Percentiles rank a stretch among this genome's conserved stretches.
phyloP scores from a whole-genome alignment of 2,329 filamentous ascomycete species.

The Calonectria fujianensis region DNA sequence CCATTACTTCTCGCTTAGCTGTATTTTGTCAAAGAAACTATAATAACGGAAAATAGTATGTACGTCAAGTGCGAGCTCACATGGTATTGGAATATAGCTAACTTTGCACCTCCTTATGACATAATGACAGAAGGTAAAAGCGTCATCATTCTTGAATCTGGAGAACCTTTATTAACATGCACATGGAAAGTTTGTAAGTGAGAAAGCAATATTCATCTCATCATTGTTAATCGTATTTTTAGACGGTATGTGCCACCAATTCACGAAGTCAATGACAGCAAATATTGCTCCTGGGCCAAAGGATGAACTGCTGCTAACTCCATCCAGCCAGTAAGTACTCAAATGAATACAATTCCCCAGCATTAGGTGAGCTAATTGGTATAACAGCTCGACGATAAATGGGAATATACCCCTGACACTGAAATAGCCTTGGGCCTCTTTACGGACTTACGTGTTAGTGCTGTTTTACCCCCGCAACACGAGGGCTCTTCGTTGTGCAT shows the following conservation, averaged over 20 bases:
- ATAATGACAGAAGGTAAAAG: not conserved
- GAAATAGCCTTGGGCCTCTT: constrained; percentile 6
- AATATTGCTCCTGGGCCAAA: not conserved
- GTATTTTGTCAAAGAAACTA: too few species aligned
- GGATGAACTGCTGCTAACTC: not conserved
- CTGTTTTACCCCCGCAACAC: not conserved
- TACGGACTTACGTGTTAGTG: not conserved
- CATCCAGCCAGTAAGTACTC: not conserved
- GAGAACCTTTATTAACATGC: too few species aligned
- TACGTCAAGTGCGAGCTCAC: not conserved
- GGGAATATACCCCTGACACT: not conserved
- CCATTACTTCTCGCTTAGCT: not conserved
- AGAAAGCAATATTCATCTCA: too few species aligned
- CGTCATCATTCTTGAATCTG: not conserved
- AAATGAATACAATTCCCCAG: too few species aligned
- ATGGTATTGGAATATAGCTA: not conserved
- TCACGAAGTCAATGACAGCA: too few species aligned
- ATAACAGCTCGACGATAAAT: constrained; percentile 2
- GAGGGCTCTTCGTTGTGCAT: not conserved
- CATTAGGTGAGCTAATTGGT: too few species aligned
- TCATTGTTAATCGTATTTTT: too few species aligned
- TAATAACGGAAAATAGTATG: constrained; percentile 8
- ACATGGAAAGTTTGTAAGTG: too few species aligned
- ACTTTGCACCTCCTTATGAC: not conserved
- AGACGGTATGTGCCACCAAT: too few species aligned